phyloP scores from a whole-genome alignment of 805 yeast genomes.

The Zygotorulaspora sp. region DNA sequence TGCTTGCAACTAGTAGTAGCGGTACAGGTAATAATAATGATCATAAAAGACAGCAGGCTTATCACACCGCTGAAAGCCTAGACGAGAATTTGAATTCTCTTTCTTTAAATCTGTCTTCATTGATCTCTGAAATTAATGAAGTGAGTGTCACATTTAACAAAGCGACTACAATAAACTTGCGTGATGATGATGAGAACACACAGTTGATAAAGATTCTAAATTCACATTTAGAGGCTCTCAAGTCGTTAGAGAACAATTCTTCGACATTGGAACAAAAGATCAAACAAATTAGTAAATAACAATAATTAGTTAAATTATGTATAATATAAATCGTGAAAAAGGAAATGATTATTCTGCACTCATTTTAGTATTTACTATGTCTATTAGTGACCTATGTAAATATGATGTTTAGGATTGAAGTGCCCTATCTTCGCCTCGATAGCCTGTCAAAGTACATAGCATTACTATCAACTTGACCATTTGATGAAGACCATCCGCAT shows the following conservation, averaged over 20 bases:
- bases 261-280: conserved; percentile 63
- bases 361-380: no score
- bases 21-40: conserved; percentile 45
- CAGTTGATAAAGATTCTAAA: conserved; percentile 79
- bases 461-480: conserved; percentile 54
- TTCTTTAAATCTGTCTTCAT: conserved; percentile 68
- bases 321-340: background rate
- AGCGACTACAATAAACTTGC: conserved; percentile 40
- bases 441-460: conserved; percentile 47
- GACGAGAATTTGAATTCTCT: conserved; percentile 76
- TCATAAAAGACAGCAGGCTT: conserved; percentile 84
- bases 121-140: conserved; percentile 76
- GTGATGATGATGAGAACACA: conserved; percentile 40
- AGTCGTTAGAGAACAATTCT: conserved; percentile 77
- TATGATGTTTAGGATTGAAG: no score
- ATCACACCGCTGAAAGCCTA: conserved; percentile 76
- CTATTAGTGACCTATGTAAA: background rate
- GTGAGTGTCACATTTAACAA: conserved; percentile 78
- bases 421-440: conserved; percentile 36
- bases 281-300: conserved; percentile 30
- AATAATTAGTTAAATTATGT: background rate
- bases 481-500: conserved; percentile 42
- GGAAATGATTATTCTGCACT: background rate
- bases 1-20: conserved; percentile 32
- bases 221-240: conserved; percentile 83